Percentiles rank a stretch among this genome's conserved stretches.
Evolutionary conservation across 768 basidiomycete genomes (phyloP).

Genomic region (Coprinopsis sp.): DNA sequence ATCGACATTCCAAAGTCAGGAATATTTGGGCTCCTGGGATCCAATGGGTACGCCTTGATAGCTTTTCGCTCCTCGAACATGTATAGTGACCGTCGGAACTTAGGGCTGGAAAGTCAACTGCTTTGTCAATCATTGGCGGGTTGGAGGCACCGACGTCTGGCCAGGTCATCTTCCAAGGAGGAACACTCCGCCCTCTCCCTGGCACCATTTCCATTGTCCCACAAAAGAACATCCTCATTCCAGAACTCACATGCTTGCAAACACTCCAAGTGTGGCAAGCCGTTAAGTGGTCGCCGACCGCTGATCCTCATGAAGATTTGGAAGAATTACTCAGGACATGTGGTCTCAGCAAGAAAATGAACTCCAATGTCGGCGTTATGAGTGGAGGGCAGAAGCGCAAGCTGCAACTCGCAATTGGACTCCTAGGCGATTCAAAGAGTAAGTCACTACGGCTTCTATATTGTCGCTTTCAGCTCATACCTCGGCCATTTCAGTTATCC

Average conservation of each 20-base stretch:
- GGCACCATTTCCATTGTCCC: slow-evolving; percentile 74
- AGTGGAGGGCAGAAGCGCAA: slow-evolving; percentile 83
- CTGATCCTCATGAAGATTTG: slow-evolving; percentile 49
- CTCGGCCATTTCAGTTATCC: slow-evolving; percentile 36
- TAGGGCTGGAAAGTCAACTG: slow-evolving; percentile 79
- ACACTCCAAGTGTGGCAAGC: slow-evolving; percentile 69
- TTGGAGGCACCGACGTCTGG: slow-evolving; percentile 58
- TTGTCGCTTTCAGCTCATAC: background rate
- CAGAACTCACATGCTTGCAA: slow-evolving; percentile 70
- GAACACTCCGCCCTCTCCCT: slow-evolving; percentile 47
- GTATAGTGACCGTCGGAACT: no score
- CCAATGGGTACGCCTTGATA: slow-evolving; percentile 65
- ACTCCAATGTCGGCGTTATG: slow-evolving; percentile 59
- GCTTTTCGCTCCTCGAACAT: no score
- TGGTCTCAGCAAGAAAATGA: slow-evolving; percentile 65
- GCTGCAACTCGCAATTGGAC: slow-evolving; percentile 73
- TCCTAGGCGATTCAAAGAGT: slow-evolving; percentile 74
- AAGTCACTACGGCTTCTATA: slow-evolving; percentile 17
- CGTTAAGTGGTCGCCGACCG: slow-evolving; percentile 54
- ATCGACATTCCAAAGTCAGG: slow-evolving; percentile 66
- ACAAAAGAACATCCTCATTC: slow-evolving; percentile 80
- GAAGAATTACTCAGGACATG: slow-evolving; percentile 66
- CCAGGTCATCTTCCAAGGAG: slow-evolving; percentile 51
- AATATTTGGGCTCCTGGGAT: slow-evolving; percentile 74
- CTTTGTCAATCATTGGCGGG: slow-evolving; percentile 62